Conservation (phyloP, 805 yeast species). For the Phaffomyces opuntiae region DNA sequence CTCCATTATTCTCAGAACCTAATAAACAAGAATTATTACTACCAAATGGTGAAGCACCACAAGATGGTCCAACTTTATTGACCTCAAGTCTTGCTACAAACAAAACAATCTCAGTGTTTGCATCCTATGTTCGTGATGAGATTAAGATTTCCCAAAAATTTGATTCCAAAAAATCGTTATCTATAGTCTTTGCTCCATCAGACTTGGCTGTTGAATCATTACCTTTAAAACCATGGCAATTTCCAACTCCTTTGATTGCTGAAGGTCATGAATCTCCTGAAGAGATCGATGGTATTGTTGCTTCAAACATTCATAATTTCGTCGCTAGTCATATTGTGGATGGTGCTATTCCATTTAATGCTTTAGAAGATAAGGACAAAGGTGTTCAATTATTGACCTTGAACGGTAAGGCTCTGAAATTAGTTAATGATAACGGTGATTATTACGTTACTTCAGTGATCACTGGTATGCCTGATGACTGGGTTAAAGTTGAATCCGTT, state of each 20-base stretch:
- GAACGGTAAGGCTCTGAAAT: slow-evolving; percentile 29
- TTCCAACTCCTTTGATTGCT: slow-evolving; percentile 43
- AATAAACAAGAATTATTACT: slow-evolving; percentile 7
- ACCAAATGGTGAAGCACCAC: slow-evolving; percentile 24
- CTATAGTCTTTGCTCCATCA: slow-evolving; percentile 65
- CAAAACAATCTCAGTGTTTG: slow-evolving; percentile 49
- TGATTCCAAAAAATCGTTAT: slow-evolving; percentile 34
- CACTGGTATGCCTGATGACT: slow-evolving; percentile 28
- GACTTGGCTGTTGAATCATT: slow-evolving; percentile 51
- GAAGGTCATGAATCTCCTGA: slow-evolving; percentile 28
- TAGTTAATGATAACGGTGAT: slow-evolving; percentile 30
- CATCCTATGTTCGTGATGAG: slow-evolving; percentile 65
- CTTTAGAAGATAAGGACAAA: slow-evolving; percentile 11
- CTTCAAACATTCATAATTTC: slow-evolving; percentile 48
- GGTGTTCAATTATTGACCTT: slow-evolving; percentile 27
- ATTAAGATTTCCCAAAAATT: slow-evolving; percentile 41
- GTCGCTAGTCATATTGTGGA: slow-evolving; percentile 56
- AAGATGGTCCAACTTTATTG: slow-evolving; percentile 21
- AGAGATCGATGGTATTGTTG: slow-evolving; percentile 42
- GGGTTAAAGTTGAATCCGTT: slow-evolving; percentile 27
- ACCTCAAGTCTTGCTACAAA: slow-evolving; percentile 26
- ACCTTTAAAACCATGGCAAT: slow-evolving; percentile 72
- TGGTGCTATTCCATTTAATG: slow-evolving; percentile 20
- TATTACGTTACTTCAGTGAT: slow-evolving; percentile 28
- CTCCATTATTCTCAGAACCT: slow-evolving; percentile 18